Evolutionary conservation across 2,329 filamentous ascomycete species (phyloP).

Genomic region (Dryadomyces quercus-mongolicae): DNA sequence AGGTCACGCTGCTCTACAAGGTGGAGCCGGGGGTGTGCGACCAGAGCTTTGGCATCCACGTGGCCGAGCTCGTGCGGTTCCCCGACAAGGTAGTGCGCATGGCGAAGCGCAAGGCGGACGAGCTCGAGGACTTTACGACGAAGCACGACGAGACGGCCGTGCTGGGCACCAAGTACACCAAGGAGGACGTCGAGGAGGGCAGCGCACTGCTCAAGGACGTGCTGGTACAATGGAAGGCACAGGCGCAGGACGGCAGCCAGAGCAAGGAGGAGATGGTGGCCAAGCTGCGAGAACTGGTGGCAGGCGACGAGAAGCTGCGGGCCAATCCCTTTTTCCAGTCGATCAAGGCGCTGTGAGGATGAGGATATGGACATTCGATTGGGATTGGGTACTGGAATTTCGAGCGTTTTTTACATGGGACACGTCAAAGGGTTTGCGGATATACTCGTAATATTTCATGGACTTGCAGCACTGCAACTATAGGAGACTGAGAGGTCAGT

Average conservation of each 20-base stretch:
- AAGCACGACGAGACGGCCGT: conserved; percentile 50
- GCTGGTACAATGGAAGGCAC: conserved; percentile 73
- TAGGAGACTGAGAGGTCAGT: background rate
- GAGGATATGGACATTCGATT: too few relatives aligned
- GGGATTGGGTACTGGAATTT: too few relatives aligned
- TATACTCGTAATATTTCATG: conserved; percentile 4
- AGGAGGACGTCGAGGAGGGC: conserved; percentile 81
- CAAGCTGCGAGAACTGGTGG: conserved; percentile 69
- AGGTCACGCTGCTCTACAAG: conserved; percentile 94
- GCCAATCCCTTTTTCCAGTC: conserved; percentile 61
- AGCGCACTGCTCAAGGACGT: conserved; percentile 75
- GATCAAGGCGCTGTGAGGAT: conserved; percentile 37
- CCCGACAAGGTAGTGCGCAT: conserved; percentile 95
- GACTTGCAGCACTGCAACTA: background rate
- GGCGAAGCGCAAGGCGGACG: conserved; percentile 98
- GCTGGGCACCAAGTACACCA: conserved; percentile 50
- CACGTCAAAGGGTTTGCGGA: background rate
- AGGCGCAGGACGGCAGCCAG: conserved; percentile 41
- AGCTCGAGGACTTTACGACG: conserved; percentile 86
- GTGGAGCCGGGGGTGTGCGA: conserved; percentile 93
- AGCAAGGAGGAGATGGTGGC: conserved; percentile 65
- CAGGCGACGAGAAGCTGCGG: conserved; percentile 52
- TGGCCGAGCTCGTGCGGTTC: conserved; percentile 91
- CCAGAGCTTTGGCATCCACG: conserved; percentile 96
- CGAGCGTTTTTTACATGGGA: background rate